Evolutionary conservation across 2,329 filamentous ascomycete species (phyloP), one percentile per base, ranked within the genome.

Genomic region (Colletotrichum brevisporum): DNA sequence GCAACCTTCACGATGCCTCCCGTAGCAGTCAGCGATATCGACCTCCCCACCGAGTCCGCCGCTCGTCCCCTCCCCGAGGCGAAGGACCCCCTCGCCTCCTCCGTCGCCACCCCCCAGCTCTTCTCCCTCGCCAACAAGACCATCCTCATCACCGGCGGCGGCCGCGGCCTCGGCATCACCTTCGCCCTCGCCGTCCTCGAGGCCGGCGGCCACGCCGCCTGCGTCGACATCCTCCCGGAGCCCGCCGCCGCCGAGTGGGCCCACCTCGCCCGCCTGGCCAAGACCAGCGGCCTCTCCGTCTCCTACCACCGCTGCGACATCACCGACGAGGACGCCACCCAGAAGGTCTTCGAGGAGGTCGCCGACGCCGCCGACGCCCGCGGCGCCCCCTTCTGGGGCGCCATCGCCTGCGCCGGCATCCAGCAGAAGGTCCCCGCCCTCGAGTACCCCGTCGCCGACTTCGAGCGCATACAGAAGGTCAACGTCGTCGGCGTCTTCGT

Each of bases 401-500:
- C 78, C 5, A 79, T 86, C 61, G 83, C 83, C 6, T 85, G 83
- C 64, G 84, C 85, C 13, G 85, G 84, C 21, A 84, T 86, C 47
- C 83, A 85, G 71, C 83, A 85, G 69, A 81, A 83, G 73, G 76
- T 81, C 1, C 79, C 82, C 1, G 84, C 84, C 1, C 70, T 85
- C 45, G 83, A 85, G 10, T 86, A 85, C 61, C 79, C 82, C 4
- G 76, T 80, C 27, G 76, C 90, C 77, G 88, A 89, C 76, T 93
- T 91, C 84, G 85, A 90, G 74, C 87, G 91, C 78, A 90, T 93
- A 74, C 83, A 93, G 75, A 84, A 90, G 75, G 90, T 91, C 72
- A 92, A 94, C 77, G 81, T 93, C 73, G 91, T 86, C 56, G 92
- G 91, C n/a, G 89, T 87, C 27, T 91, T 90, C 79, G 84, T 91